Evolutionary conservation across 2,329 filamentous ascomycete genomes (phyloP), one percentile per base, ranked within the genome.

Genomic region (Diaporthe sp.): DNA sequence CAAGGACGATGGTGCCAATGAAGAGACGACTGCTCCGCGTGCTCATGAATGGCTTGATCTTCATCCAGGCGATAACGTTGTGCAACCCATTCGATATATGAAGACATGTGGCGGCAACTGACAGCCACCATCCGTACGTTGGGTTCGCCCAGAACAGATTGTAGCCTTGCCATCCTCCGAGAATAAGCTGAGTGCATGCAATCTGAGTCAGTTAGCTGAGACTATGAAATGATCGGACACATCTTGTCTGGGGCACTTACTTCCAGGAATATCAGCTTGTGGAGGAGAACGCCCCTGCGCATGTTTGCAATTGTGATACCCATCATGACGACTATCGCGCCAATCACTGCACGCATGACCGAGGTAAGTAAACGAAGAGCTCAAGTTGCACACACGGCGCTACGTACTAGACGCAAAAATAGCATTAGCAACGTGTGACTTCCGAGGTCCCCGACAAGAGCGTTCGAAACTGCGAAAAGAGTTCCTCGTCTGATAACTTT

Each of bases 31-130:
- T 91, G 42, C 87, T 86, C 10, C 84, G 82, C 42, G 82, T 85
- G 3, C 85, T 85, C 10, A 92, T 83, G 78, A 92, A 92, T 0
- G 91, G 91, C 72, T 87, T 88, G 77, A 90, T 91, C 82, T 93
- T 93, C 82, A 93, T 88, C 92, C 91, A 93, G 0, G 91, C 88
- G 76, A 93, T 90, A 76, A 93, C 86, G 77, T 93, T 93, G 81
- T 93, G 92, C 12, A 93, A 82, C 17, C 86, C 87, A 90, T 91
- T 93, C 4, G 90, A 92, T n/a, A 87, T 83, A 77, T 92, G 92
- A 34, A 93, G 86, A 25, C 90, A 87, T 10, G 92, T 88, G 10
- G 90, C 91, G 3, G 89, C 91, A 34, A 87, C 84, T 2, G 90
- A 91, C 3, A 93, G 85, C 82, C 92, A 93, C 91, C 91, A 93